phyloP scores from a whole-genome alignment of 2,329 filamentous ascomycete genomes.

The Acephala macrosclerotiorum region DNA sequence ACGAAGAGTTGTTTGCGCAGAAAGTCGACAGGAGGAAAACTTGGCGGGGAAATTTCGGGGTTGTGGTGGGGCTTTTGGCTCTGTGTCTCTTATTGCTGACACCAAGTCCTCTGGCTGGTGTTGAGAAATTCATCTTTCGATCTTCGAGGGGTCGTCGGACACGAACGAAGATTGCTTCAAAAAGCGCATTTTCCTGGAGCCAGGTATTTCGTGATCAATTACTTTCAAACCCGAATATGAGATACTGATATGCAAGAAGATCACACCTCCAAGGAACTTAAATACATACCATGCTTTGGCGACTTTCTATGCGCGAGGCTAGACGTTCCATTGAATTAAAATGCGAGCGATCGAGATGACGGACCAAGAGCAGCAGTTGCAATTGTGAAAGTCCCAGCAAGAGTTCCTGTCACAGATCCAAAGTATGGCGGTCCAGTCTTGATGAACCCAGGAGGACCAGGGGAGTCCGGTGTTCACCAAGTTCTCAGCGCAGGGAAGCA shows the following conservation, averaged over 20 bases:
- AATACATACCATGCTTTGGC: constrained; percentile 46
- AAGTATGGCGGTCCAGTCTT: constrained; percentile 49
- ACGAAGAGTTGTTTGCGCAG: background rate
- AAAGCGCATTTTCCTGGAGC: constrained; percentile 2
- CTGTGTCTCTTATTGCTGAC: background rate
- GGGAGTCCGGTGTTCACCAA: constrained; percentile 46
- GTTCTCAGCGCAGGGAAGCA: constrained; percentile 37
- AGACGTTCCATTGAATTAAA: constrained; percentile 50
- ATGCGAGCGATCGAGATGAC: constrained; percentile 35
- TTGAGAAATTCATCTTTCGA: background rate
- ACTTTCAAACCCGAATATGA: background rate
- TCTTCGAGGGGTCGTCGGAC: background rate
- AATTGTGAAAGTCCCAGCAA: constrained; percentile 49
- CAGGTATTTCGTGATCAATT: background rate
- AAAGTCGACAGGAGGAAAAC: background rate
- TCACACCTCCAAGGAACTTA: constrained; percentile 30
- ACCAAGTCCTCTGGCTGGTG: background rate
- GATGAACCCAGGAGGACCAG: constrained; percentile 51
- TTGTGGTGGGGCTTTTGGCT: background rate
- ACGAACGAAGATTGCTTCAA: background rate
- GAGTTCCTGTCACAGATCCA: constrained; percentile 45
- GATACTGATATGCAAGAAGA: constrained; percentile 13
- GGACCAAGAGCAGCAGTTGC: constrained; percentile 46
- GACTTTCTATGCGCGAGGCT: constrained; percentile 51
- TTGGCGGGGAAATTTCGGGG: background rate